Conservation (phyloP, 106 monocot genomes). For the Platanthera guangdongensis region DNA sequence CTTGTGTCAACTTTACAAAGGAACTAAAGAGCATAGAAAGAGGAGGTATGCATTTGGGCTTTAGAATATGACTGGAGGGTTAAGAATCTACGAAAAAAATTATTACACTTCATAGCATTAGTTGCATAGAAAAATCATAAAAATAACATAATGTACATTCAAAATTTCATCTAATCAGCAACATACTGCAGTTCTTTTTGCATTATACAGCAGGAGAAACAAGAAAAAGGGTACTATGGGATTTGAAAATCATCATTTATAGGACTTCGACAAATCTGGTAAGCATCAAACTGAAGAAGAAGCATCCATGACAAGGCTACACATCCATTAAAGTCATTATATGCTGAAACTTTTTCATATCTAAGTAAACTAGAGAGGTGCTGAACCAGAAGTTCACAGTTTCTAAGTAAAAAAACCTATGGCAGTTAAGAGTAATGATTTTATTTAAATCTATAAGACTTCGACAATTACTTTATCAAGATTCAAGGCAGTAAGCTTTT, state of each 20-base stretch:
- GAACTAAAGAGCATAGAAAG: background rate
- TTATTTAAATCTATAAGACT: background rate
- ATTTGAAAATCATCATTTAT: conserved; percentile 1
- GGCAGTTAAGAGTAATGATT: background rate
- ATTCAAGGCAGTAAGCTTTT: conserved; percentile 80
- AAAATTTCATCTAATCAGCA: background rate
- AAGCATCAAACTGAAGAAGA: background rate
- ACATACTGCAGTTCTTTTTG: background rate
- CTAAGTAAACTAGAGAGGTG: background rate
- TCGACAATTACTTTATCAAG: conserved; percentile 77
- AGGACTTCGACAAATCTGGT: background rate
- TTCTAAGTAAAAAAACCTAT: background rate
- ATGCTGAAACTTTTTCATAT: background rate
- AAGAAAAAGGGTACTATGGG: background rate
- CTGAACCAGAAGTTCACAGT: background rate
- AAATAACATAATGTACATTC: background rate
- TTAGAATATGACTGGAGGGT: background rate
- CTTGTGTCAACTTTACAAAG: background rate
- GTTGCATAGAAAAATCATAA: background rate
- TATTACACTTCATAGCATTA: background rate
- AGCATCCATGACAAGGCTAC: background rate
- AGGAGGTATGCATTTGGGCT: background rate
- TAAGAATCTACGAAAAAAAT: background rate
- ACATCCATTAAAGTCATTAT: background rate
- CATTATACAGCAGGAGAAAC: background rate